These are phyloP conservation scores for Alloascoidea africana DNA, from an alignment of 805 yeast species.

Conservation along the genomic window DNA sequence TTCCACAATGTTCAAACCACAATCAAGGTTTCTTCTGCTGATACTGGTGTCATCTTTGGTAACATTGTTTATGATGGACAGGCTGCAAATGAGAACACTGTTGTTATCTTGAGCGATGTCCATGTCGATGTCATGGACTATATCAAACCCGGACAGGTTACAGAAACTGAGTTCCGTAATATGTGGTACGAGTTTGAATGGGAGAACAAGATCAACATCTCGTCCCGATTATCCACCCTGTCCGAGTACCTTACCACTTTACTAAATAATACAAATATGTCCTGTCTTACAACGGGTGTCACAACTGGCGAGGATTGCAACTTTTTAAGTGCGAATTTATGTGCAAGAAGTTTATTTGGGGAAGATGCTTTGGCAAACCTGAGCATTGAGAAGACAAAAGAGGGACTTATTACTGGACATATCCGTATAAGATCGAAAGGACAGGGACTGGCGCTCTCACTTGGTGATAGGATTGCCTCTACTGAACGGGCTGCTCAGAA, in stretches of 20 bases:
- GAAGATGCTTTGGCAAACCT: constrained; percentile 95
- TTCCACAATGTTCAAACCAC: constrained; percentile 84
- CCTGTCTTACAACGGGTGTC: constrained; percentile 83
- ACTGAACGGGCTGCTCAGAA: constrained; percentile 46
- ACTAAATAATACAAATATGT: constrained; percentile 81
- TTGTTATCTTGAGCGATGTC: constrained; percentile 86
- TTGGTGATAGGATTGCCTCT: constrained; percentile 88
- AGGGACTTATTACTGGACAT: constrained; percentile 77
- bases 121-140: constrained; percentile 96
- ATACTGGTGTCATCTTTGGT: constrained; percentile 96
- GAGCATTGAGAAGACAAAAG: constrained; percentile 71
- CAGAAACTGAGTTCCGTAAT: constrained; percentile 80
- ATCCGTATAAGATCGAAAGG: constrained; percentile 95
- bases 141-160: constrained; percentile 85
- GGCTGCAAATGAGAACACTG: constrained; percentile 76
- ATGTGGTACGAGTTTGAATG: constrained; percentile 99
- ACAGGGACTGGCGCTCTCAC: constrained; percentile 87
- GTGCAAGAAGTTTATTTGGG: constrained; percentile 86
- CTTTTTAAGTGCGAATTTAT: constrained; percentile 87
- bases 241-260: constrained; percentile 67
- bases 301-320: constrained; percentile 69
- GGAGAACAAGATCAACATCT: constrained; percentile 92
- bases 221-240: constrained; percentile 44
- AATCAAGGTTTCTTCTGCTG: constrained; percentile 90
- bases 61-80: constrained; percentile 94